Base-by-base conservation (phyloP, 805 yeast species). In the Myxozyma monticola region DNA sequence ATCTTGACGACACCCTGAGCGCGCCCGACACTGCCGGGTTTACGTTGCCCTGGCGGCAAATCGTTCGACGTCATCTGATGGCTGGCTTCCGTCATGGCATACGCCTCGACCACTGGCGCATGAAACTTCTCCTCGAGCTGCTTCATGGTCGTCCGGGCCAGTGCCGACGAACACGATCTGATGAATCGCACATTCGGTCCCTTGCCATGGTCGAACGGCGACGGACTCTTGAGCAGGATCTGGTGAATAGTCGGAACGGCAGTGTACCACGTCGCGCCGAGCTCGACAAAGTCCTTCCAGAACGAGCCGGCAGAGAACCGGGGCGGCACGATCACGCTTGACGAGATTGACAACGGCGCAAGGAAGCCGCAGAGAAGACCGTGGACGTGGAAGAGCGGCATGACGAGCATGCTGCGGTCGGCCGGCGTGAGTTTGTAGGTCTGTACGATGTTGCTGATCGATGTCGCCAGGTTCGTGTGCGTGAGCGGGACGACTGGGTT, bases 331-430 rank as follows among this genome's bases (percentile, higher is more conserved):
- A 84, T 70, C n/a, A 84, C 75, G 1, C 73, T 80, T 0, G 80
- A 65, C 22, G 87, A 87, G 17, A 81, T 82, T 0, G 83, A 71
- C 21, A 77, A 72, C 0, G 88, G 79, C 0, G 85, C 78, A 39
- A 84, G 60, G 24, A 83, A 67, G 0, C 84, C 86, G 49, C 85
- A 84, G 55, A 83, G 76, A 41, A 84, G 68, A 0, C 90, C 90
- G 63, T 84, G 90, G 30, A 84, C 88, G 62, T 84, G 90, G 73
- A 84, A 84, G 34, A 84, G 67, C 1, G 90, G 90, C 90, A 84
- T 84, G 22, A 84, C 88, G 37, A 84, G 66, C 61, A 81, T 83
- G 2, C 84, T 72, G 26, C 76, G 65, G 62, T 84, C 90, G 12
- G 61, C 50, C 0, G 68, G 48, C 2, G 76, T 65, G 41, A 84